Evolutionary conservation across 257 asterid genomes (phyloP), one percentile per base, ranked within the genome.

Genomic region (Coffea canephora): DNA sequence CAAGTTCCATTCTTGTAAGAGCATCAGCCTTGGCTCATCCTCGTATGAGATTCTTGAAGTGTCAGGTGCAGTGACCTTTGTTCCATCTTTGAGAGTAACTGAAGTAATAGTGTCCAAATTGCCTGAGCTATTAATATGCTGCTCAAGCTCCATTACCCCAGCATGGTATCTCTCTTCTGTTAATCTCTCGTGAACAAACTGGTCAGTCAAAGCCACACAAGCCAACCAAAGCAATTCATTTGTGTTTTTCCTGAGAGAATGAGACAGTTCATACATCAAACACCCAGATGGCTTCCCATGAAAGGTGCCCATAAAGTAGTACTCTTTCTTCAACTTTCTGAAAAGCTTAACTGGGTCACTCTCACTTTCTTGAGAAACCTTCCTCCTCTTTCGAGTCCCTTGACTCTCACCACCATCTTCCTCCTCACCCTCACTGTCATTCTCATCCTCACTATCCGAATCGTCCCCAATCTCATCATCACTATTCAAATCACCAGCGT

Each of bases 201-300:
- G 98, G 68, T 96, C 99, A 27, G 99, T 94, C 77, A 96, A 84
- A 82, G 98, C 91, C 77, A 94, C 97, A 82, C 98, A 94, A 64
- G 99, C 98, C 86, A 96, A 84, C 99, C 99, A 96, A 54, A 96
- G 97, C 79, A 92, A 84, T 83, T 91, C 93, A 67, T 90, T 94
- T 4, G 89, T 91, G 91, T 96, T 92, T 85, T 89, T 92, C 83
- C 96, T 85, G 31, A 92, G 79, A 16, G 87, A 92, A 83, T 91
- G 93, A 8, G 94, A 91, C 57, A 96, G 85, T 81, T 96, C 99
- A 70, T 91, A 96, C 99, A 96, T 96, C 88, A 94, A 91, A 73
- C 98, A 96, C 62, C 99, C 98, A 0, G 98, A 94, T 36, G 99
- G 93, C 89, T 96, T 96, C 85, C 99, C 99, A 71, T 96, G 97